These are phyloP conservation scores for Exophiala xenobiotica DNA, from an alignment of 2,329 filamentous ascomycete species.

Conservation along the genomic window DNA sequence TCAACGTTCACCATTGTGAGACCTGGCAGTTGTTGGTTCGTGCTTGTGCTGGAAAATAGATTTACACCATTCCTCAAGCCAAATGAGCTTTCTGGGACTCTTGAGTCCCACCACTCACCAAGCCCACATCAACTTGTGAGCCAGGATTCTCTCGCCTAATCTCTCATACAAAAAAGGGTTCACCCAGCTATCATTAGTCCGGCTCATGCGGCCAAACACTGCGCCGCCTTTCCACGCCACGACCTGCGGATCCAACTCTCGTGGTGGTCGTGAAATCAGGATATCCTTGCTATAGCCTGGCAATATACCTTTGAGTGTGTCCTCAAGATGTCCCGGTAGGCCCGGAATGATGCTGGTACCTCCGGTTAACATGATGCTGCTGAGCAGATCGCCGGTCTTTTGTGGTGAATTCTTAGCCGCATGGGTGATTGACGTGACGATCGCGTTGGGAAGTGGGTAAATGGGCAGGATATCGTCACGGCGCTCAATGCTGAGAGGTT, in stretches of 20 bases:
- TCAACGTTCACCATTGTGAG: too few species aligned
- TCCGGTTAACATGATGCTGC: slow-evolving; percentile 86
- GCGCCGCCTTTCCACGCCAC: slow-evolving; percentile 97
- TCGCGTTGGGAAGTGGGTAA: slow-evolving; percentile 82
- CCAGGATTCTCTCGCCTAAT: slow-evolving; percentile 75
- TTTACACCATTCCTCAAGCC: too few species aligned
- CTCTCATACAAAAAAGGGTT: slow-evolving; percentile 83
- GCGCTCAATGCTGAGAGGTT: slow-evolving; percentile 53
- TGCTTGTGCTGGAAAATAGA: too few species aligned
- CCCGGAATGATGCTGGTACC: slow-evolving; percentile 78
- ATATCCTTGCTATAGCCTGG: slow-evolving; percentile 66
- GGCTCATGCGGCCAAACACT: slow-evolving; percentile 84
- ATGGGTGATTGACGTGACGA: slow-evolving; percentile 83
- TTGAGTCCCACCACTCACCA: too few species aligned
- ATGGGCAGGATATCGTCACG: slow-evolving; percentile 79
- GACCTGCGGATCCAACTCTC: slow-evolving; percentile 96
- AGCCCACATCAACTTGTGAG: slow-evolving; percentile 73
- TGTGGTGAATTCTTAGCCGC: slow-evolving; percentile 87
- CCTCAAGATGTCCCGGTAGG: slow-evolving; percentile 80
- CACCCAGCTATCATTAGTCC: slow-evolving; percentile 94
- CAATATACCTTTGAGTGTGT: slow-evolving; percentile 67
- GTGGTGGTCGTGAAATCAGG: slow-evolving; percentile 67
- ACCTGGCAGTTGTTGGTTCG: too few species aligned
- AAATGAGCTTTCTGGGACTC: too few species aligned
- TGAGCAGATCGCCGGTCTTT: slow-evolving; percentile 85